Percentiles rank a stretch among this genome's conserved stretches.
These are phyloP conservation scores for Pulveroboletus sp. DNA, from an alignment of 768 basidiomycete species.

Conservation along the genomic window DNA sequence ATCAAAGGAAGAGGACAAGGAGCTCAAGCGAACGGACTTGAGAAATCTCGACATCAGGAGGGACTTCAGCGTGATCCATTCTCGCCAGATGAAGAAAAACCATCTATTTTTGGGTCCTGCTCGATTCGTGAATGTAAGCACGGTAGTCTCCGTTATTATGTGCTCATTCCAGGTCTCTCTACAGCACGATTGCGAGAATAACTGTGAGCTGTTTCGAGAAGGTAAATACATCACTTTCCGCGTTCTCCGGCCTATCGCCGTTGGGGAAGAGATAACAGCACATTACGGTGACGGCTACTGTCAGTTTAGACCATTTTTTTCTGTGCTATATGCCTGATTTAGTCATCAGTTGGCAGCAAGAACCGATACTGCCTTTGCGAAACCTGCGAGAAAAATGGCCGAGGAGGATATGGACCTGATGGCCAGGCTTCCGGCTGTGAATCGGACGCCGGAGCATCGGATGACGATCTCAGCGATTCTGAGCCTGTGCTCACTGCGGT, in stretches of 20 bases:
- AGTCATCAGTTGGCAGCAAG: slow-evolving; percentile 52
- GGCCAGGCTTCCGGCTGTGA: slow-evolving; percentile 45
- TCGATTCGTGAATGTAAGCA: slow-evolving; percentile 84
- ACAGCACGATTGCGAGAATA: slow-evolving; percentile 87
- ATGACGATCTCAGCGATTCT: slow-evolving; percentile 31
- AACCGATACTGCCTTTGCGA: slow-evolving; percentile 80
- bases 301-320: slow-evolving; percentile 40
- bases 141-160: background rate
- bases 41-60: slow-evolving; percentile 67
- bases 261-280: slow-evolving; percentile 85
- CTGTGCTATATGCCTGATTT: slow-evolving; percentile 27
- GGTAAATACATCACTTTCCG: slow-evolving; percentile 88
- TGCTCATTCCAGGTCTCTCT: slow-evolving; percentile 1
- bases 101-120: slow-evolving; percentile 88
- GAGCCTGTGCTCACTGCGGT: slow-evolving; percentile 46
- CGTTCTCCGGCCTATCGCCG: slow-evolving; percentile 67
- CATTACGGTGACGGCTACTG: slow-evolving; percentile 91
- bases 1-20: slow-evolving; percentile 80
- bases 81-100: slow-evolving; percentile 87
- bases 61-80: slow-evolving; percentile 90
- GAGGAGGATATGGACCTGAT: slow-evolving; percentile 65
- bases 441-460: slow-evolving; percentile 40
- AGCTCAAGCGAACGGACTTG: slow-evolving; percentile 77
- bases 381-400: slow-evolving; percentile 73
- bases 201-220: slow-evolving; percentile 84